Conservation (phyloP, 2,329 filamentous ascomycete species). For the Dactylonectria estremocensis region DNA sequence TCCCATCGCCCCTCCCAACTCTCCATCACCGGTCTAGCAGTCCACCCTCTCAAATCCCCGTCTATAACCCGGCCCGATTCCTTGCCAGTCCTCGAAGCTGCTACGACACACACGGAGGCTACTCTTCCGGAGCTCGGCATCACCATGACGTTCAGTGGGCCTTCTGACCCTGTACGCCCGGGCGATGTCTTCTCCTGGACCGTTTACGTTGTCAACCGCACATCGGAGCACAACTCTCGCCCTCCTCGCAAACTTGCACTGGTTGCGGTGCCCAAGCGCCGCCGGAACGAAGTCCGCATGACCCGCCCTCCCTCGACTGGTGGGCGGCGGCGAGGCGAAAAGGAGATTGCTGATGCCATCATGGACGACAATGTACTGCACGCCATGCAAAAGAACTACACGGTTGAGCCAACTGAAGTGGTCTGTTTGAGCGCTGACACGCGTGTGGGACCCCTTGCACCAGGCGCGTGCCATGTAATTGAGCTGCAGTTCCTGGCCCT, state of each 20-base stretch:
- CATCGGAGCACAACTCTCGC: conserved; percentile 60
- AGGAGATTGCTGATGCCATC: conserved; percentile 74
- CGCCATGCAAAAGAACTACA: conserved; percentile 77
- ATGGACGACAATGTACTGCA: conserved; percentile 81
- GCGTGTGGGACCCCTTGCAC: conserved; percentile 79
- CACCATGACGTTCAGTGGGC: conserved; percentile 81
- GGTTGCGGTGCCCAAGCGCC: conserved; percentile 76
- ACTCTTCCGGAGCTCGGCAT: conserved; percentile 76
- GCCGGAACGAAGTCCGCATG: conserved; percentile 69
- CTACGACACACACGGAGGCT: conserved; percentile 62
- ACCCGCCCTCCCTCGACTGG: conserved; percentile 68
- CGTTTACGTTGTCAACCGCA: conserved; percentile 83
- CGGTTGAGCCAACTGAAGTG: conserved; percentile 76
- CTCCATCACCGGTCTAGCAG: conserved; percentile 69
- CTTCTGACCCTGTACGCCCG: conserved; percentile 68
- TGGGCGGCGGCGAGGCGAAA: conserved; percentile 53
- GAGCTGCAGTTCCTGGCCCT: conserved; percentile 82
- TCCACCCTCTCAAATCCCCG: conserved; percentile 70
- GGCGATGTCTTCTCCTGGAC: conserved; percentile 81
- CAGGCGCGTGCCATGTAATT: conserved; percentile 81
- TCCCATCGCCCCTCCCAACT: conserved; percentile 75
- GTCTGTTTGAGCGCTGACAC: conserved; percentile 84
- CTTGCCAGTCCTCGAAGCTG: conserved; percentile 71
- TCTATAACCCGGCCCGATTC: conserved; percentile 72
- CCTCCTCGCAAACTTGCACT: conserved; percentile 78